Conservation (phyloP, 805 yeast genomes). For the Zygosaccharomyces bailii region DNA sequence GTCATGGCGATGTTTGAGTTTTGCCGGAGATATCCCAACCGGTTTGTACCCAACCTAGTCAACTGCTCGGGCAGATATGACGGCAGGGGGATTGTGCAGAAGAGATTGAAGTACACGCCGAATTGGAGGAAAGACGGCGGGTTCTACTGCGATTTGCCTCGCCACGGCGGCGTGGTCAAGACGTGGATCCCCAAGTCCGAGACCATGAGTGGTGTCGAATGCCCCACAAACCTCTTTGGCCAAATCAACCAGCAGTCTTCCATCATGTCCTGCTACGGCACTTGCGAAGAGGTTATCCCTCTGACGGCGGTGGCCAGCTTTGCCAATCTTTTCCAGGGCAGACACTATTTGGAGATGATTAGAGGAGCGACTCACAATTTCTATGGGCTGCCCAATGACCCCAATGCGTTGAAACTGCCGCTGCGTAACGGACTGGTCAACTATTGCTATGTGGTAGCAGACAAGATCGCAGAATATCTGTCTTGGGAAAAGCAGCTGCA, state of each 20-base stretch:
- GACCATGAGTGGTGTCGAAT: slow-evolving; percentile 45
- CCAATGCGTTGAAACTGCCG: slow-evolving; percentile 42
- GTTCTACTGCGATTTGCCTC: slow-evolving; percentile 39
- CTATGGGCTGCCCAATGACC: slow-evolving; percentile 48
- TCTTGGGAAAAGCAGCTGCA: slow-evolving; percentile 45
- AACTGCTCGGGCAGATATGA: slow-evolving; percentile 72
- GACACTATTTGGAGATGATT: slow-evolving; percentile 57
- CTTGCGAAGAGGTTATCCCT: slow-evolving; percentile 64
- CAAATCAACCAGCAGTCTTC: slow-evolving; percentile 45
- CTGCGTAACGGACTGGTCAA: slow-evolving; percentile 49
- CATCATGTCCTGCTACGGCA: slow-evolving; percentile 69
- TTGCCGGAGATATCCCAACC: slow-evolving; percentile 40
- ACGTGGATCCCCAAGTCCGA: slow-evolving; percentile 49
- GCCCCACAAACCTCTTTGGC: slow-evolving; percentile 44
- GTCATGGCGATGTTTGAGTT: slow-evolving; percentile 70
- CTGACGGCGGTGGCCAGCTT: slow-evolving; percentile 55
- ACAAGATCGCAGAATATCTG: slow-evolving; percentile 28
- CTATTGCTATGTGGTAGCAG: slow-evolving; percentile 44
- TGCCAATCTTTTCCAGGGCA: slow-evolving; percentile 52
- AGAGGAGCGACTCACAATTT: slow-evolving; percentile 79
- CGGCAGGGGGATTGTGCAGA: slow-evolving; percentile 44
- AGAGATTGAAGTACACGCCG: slow-evolving; percentile 37
- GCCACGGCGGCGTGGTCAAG: slow-evolving; percentile 48
- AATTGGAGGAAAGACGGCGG: slow-evolving; percentile 44
- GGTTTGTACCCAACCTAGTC: slow-evolving; percentile 58